These are phyloP conservation scores for Cercospora berteroae DNA, from an alignment of 2,329 filamentous ascomycete genomes.

Conservation along the genomic window DNA sequence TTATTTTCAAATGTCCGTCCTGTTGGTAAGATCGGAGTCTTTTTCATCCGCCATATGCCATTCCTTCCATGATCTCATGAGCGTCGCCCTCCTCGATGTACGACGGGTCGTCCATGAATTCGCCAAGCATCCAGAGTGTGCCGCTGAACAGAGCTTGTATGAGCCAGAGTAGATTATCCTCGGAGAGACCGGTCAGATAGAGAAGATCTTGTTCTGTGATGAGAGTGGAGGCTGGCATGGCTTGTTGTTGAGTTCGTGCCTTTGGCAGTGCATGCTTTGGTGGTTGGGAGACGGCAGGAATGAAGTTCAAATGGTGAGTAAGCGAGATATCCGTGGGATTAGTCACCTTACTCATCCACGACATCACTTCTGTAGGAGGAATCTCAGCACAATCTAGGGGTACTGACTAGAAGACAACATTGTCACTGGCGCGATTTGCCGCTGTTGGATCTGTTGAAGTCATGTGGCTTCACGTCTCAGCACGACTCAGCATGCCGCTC, in stretches of 20 bases:
- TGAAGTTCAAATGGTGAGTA: neutral
- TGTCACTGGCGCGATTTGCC: neutral
- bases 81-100: constrained; percentile 3
- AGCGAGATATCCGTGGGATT: neutral
- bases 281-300: neutral
- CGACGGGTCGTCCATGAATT: constrained; percentile 15
- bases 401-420: neutral
- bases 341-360: neutral
- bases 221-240: constrained; percentile 5
- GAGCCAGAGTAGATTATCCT: constrained; percentile 17
- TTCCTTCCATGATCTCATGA: constrained; percentile 12
- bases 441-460: neutral
- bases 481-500: neutral
- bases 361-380: neutral
- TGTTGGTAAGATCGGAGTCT: neutral
- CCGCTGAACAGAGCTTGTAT: constrained; percentile 18
- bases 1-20: neutral
- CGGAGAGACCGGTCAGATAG: constrained; percentile 9
- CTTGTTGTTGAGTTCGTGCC: neutral
- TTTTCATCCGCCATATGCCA: constrained; percentile 6
- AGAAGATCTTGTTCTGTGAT: constrained; percentile 18
- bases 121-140: constrained; percentile 20
- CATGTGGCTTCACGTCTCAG: neutral
- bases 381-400: neutral
- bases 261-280: neutral